Percentiles rank a stretch among this genome's conserved stretches.
Evolutionary conservation across 2,329 filamentous ascomycete species (phyloP).

Genomic region (Ceratocystiopsis sp.): DNA sequence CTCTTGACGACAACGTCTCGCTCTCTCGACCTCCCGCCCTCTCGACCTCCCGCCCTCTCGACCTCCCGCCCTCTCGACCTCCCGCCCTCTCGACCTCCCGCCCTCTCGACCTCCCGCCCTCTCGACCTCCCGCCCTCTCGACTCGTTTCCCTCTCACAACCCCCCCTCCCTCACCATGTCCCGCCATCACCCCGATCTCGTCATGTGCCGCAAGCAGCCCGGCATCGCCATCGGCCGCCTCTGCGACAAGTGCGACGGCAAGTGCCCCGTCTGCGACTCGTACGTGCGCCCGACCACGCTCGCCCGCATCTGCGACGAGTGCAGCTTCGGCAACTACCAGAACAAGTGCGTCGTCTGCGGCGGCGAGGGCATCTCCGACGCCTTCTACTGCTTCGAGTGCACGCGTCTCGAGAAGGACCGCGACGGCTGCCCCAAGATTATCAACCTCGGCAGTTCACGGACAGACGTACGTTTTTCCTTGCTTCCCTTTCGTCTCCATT

Average conservation of each 20-base stretch:
- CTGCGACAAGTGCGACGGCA: slow-evolving; percentile 99
- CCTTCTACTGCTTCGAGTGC: slow-evolving; percentile 99
- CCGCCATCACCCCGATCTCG: slow-evolving; percentile 91
- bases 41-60: too few species aligned
- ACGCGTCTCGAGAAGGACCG: slow-evolving; percentile 92
- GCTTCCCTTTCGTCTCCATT: not conserved
- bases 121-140: not conserved
- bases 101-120: not conserved
- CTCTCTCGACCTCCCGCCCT: too few species aligned
- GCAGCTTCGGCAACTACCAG: slow-evolving; percentile 98
- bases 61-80: too few species aligned
- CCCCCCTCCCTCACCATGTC: slow-evolving; percentile 42
- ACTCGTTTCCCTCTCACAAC: not conserved
- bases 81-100: not conserved
- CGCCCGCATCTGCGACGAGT: slow-evolving; percentile 97
- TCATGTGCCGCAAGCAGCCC: slow-evolving; percentile 98
- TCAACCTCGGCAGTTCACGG: slow-evolving; percentile 87
- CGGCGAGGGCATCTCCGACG: slow-evolving; percentile 87
- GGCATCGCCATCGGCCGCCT: slow-evolving; percentile 96
- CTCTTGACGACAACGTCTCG: too few species aligned
- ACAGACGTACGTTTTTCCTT: slow-evolving; percentile 58
- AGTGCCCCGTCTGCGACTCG: slow-evolving; percentile 96
- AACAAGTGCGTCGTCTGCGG: slow-evolving; percentile 99
- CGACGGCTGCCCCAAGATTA: slow-evolving; percentile 97
- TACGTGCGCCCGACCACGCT: slow-evolving; percentile 97